Conservation (phyloP, 805 yeast species). For the Alloascoidea hylecoeti region DNA sequence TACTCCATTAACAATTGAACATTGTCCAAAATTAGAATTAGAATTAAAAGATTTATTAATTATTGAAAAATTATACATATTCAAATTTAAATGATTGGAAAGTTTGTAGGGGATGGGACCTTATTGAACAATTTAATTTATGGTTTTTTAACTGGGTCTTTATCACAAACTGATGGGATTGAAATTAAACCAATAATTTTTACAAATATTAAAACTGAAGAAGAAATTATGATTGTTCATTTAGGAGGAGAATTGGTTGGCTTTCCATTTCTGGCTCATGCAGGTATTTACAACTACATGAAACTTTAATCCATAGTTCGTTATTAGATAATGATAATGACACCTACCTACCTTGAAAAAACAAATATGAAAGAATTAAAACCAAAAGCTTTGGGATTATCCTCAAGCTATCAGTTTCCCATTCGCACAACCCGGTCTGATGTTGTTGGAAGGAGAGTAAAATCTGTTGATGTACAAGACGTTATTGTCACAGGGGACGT, state of each 20-base stretch:
- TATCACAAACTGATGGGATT: slow-evolving; percentile 68
- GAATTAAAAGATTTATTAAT: slow-evolving; percentile 34
- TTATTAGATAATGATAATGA: slow-evolving; percentile 13
- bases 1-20: not conserved
- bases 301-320: slow-evolving; percentile 45
- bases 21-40: slow-evolving; percentile 22
- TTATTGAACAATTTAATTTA: slow-evolving; percentile 26
- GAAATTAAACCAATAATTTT: slow-evolving; percentile 61
- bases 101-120: slow-evolving; percentile 24
- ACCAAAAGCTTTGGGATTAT: slow-evolving; percentile 17
- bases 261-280: slow-evolving; percentile 78
- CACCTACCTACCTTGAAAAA: too few relatives aligned
- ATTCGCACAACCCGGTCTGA: slow-evolving; percentile 69
- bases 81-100: slow-evolving; percentile 21
- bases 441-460: slow-evolving; percentile 38
- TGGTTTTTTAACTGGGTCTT: slow-evolving; percentile 33
- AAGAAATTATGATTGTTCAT: slow-evolving; percentile 56
- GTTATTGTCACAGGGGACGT: slow-evolving; percentile 38
- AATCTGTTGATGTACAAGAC: slow-evolving; percentile 18
- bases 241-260: slow-evolving; percentile 73
- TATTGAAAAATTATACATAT: slow-evolving; percentile 37
- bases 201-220: slow-evolving; percentile 37
- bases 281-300: slow-evolving; percentile 72
- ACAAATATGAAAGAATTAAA: too few relatives aligned
- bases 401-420: slow-evolving; percentile 47